These are phyloP conservation scores for Cornus controversa DNA, from an alignment of 148 eudicot species.

Conservation along the genomic window DNA sequence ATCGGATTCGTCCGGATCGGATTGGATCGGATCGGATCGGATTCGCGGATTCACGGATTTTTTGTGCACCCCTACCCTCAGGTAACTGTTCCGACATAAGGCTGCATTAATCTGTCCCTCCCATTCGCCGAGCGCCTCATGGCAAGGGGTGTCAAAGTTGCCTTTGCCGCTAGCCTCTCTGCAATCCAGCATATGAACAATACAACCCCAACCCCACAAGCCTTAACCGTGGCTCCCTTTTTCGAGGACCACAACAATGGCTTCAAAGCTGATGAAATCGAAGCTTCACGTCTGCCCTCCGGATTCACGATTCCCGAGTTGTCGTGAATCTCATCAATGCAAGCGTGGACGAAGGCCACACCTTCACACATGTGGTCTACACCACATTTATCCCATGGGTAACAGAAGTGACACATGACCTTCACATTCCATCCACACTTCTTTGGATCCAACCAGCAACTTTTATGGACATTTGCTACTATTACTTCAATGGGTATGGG, in stretches of 20 bases:
- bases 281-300: constrained; percentile 16
- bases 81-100: constrained; percentile 42
- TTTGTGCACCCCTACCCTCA: no score
- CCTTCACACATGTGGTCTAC: constrained; percentile 54
- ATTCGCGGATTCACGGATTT: no score
- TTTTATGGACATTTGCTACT: constrained; percentile 44
- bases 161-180: constrained; percentile 37
- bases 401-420: constrained; percentile 44
- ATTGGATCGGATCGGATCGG: no score
- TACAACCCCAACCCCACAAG: constrained; percentile 13
- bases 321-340: constrained; percentile 23
- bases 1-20: no score
- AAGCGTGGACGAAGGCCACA: constrained; percentile 34
- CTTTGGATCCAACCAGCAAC: constrained; percentile 71
- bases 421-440: constrained; percentile 40
- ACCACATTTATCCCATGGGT: constrained; percentile 60
- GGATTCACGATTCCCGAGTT: constrained; percentile 23
- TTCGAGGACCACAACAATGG: constrained; percentile 61
- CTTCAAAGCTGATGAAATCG: constrained; percentile 8
- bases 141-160: constrained; percentile 34
- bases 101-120: constrained; percentile 63
- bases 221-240: constrained; percentile 32
- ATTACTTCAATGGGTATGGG: constrained; percentile 41
- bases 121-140: constrained; percentile 46
- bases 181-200: constrained; percentile 28